A percentile compares a stretch with the other conserved stretches of the same genome.
These are phyloP conservation scores for Fraxinus anomala DNA, from an alignment of 257 asterid species.

Conservation along the genomic window DNA sequence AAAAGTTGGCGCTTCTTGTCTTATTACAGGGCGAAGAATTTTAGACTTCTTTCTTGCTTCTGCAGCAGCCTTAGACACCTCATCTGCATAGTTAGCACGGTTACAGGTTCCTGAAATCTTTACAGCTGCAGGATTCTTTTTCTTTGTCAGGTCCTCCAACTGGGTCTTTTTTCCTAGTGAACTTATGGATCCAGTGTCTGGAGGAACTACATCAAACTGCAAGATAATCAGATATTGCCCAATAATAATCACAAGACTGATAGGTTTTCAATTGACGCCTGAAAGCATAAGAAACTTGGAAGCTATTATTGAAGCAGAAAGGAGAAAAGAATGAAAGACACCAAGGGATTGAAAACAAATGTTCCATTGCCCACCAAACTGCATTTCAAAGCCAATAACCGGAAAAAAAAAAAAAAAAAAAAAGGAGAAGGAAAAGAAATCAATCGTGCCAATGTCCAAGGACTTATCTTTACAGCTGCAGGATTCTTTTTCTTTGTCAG, in stretches of 20 bases:
- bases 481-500: conserved; percentile 73
- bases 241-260: background rate
- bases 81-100: too few species aligned
- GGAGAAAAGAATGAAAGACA: background rate
- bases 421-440: too few species aligned
- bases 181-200: conserved; percentile 78
- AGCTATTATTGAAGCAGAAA: background rate
- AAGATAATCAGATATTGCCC: conserved; percentile 15
- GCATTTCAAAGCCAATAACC: background rate
- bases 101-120: too few species aligned
- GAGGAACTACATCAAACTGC: conserved; percentile 91
- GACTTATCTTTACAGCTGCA: conserved; percentile 81
- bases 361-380: background rate
- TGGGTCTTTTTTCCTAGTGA: conserved; percentile 69
- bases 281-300: background rate
- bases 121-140: conserved; percentile 73
- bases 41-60: conserved; percentile 93
- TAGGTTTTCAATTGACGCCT: background rate
- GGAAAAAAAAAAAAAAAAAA: too few species aligned
- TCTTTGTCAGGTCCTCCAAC: conserved; percentile 66
- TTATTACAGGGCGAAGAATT: conserved; percentile 66
- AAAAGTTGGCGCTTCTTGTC: conserved; percentile 44
- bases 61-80: conserved; percentile 91
- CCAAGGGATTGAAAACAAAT: background rate
- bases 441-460: too few species aligned